phyloP scores from a whole-genome alignment of 345 rosid species.

The Cardamine chenopodiifolia region DNA sequence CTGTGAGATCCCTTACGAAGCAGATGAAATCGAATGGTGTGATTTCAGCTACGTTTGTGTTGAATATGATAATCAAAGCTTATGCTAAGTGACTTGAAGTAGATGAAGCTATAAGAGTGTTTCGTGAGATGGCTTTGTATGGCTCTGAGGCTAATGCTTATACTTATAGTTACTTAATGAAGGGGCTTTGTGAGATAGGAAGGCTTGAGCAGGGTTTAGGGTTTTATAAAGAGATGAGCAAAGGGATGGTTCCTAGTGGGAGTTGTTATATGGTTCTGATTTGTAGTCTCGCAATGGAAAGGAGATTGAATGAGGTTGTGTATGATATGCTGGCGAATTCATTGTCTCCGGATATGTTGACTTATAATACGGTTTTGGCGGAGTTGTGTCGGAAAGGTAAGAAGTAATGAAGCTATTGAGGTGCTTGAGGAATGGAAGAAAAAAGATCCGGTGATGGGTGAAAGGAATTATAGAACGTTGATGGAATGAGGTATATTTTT shows the following conservation, averaged over 20 bases:
- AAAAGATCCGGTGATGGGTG: slow-evolving; percentile 68
- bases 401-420: slow-evolving; percentile 65
- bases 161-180: slow-evolving; percentile 66
- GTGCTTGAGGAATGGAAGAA: slow-evolving; percentile 76
- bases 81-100: slow-evolving; percentile 69
- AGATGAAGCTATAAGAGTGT: slow-evolving; percentile 71
- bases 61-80: slow-evolving; percentile 94
- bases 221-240: slow-evolving; percentile 79
- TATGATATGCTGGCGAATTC: slow-evolving; percentile 72
- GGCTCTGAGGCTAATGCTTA: slow-evolving; percentile 78
- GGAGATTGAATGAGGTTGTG: slow-evolving; percentile 52
- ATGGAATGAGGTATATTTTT: slow-evolving; percentile 58
- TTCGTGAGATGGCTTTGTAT: slow-evolving; percentile 81
- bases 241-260: slow-evolving; percentile 60
- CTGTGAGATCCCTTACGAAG: slow-evolving; percentile 71
- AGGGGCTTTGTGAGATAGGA: slow-evolving; percentile 87
- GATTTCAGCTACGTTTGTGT: slow-evolving; percentile 74
- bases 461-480: slow-evolving; percentile 60
- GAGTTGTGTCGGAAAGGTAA: slow-evolving; percentile 76
- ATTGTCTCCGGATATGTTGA: slow-evolving; percentile 70
- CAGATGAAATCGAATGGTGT: slow-evolving; percentile 88
- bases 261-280: slow-evolving; percentile 75
- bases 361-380: slow-evolving; percentile 75
- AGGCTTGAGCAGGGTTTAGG: slow-evolving; percentile 65
- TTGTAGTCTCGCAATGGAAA: slow-evolving; percentile 73